Conservation (phyloP, 441 rosid genomes). For the Macaranga tanarius region DNA sequence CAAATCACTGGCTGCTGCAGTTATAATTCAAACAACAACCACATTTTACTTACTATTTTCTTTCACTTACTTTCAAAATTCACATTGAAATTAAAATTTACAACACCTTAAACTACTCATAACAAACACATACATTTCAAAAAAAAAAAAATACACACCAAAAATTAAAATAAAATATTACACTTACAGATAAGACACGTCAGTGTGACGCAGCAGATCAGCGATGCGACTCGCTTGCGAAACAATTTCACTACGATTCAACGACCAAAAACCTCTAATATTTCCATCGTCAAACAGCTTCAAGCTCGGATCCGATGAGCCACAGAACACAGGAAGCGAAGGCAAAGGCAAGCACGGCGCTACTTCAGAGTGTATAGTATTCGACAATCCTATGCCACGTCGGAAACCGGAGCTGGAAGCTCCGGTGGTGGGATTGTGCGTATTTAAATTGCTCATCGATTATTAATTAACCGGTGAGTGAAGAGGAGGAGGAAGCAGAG, state of each 20-base stretch:
- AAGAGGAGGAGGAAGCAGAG: slow-evolving; percentile 14
- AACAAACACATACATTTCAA: neutral
- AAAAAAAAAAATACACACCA: neutral
- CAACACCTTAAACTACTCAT: too few relatives aligned
- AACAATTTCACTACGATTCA: slow-evolving; percentile 69
- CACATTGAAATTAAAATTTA: neutral
- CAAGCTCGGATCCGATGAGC: slow-evolving; percentile 67
- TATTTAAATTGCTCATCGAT: slow-evolving; percentile 58
- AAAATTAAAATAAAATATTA: slow-evolving; percentile 12
- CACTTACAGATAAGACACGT: slow-evolving; percentile 91
- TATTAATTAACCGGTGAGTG: slow-evolving; percentile 36
- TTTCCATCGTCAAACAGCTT: slow-evolving; percentile 60
- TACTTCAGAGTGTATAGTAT: slow-evolving; percentile 89
- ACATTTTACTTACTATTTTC: too few relatives aligned
- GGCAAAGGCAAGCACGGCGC: slow-evolving; percentile 91
- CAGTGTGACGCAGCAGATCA: slow-evolving; percentile 65
- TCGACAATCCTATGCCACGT: slow-evolving; percentile 81
- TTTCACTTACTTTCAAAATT: neutral
- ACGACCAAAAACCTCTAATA: slow-evolving; percentile 36
- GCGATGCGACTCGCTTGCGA: slow-evolving; percentile 71
- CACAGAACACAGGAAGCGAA: slow-evolving; percentile 81
- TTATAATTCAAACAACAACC: too few relatives aligned
- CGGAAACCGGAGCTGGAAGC: slow-evolving; percentile 24
- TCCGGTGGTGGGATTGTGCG: too few relatives aligned
- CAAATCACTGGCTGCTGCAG: too few relatives aligned